phyloP scores from a whole-genome alignment of 1,284 basidiomycete species.

The Moesziomyces sp. region DNA sequence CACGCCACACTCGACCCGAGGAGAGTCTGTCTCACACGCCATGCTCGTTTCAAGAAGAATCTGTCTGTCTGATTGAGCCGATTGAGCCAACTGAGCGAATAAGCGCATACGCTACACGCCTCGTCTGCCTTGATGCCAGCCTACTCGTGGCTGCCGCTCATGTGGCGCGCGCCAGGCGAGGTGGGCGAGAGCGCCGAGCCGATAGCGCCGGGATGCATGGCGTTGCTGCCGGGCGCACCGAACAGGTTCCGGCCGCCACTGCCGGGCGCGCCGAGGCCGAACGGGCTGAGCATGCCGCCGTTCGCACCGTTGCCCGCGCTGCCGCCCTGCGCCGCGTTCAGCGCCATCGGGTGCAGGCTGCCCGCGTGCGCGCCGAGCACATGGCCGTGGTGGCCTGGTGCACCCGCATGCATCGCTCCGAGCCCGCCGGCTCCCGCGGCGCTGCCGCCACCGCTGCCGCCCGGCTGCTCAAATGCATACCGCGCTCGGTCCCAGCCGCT shows the following conservation, averaged over 20 bases:
- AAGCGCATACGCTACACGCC: too few relatives aligned
- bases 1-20: too few relatives aligned
- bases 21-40: too few relatives aligned
- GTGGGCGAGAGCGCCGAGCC: conserved; percentile 44
- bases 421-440: conserved; percentile 6
- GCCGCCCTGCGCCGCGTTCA: conserved; percentile 5
- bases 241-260: conserved; percentile 37
- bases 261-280: conserved; percentile 35
- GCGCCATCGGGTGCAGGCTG: conserved; percentile 20
- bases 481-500: conserved; percentile 63
- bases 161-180: conserved; percentile 31
- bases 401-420: conserved; percentile 19
- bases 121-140: too few relatives aligned
- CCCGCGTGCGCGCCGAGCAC: conserved; percentile 15
- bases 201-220: conserved; percentile 37
- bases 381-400: conserved; percentile 20
- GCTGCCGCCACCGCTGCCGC: conserved; percentile 16
- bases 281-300: conserved; percentile 29
- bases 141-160: conserved; percentile 36
- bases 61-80: conserved; percentile 10
- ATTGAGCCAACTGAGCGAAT: too few relatives aligned
- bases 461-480: conserved; percentile 62
- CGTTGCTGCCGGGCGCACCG: conserved; percentile 38
- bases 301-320: conserved; percentile 9
- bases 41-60: too few relatives aligned